Base-by-base conservation (phyloP, 2,329 filamentous ascomycete genomes). In the Colletotrichum sp. region DNA sequence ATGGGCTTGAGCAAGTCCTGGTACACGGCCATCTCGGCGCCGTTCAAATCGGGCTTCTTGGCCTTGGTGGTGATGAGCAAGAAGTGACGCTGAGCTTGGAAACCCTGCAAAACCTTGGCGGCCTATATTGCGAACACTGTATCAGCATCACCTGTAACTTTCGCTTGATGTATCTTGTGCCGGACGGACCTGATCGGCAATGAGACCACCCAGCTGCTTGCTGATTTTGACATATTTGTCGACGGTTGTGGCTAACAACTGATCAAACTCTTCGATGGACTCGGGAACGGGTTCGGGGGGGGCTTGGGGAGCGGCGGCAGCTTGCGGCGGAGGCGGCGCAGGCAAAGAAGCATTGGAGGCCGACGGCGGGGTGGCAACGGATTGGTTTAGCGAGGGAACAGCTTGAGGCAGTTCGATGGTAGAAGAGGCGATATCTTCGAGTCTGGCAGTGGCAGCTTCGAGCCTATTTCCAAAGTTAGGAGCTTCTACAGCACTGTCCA, bases 391-490 rank as follows among this genome's bases (percentile, higher is more conserved):
- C 34, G 87, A 84, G 77, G 89, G 85, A 55, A 87, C 87, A 77
- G 87, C 88, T 81, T 87, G 90, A 71, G 89, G 89, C 4, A 90
- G 85, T 79, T 94, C 93, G 79, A 91, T 87, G 71, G 90, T 92
- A 18, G 95, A 94, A 79, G 95, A 93, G 62, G 97, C 96, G 82
- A 99, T 98, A 85, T 99, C 97, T 88, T 99, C 97, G 72, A 99
- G 92, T 75, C 97, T 93, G 78, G 96, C 97, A 68, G 97, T 99
- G 52, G 97, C 97, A 84, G 97, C 97, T 90, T 99, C 97, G 80
- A 99, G 94, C 87, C 97, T 99, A 84, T 79, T 79, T 72, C 88
- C 83, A 76, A 83, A 75, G 86, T 92, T 84, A 92, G 91, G 82
- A 84, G 18, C 16, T 60, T 30, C 34, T 28, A 39, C 28, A 21